Evolutionary conservation across 441 rosid species (phyloP).

Genomic region (Euphorbia celastroides): DNA sequence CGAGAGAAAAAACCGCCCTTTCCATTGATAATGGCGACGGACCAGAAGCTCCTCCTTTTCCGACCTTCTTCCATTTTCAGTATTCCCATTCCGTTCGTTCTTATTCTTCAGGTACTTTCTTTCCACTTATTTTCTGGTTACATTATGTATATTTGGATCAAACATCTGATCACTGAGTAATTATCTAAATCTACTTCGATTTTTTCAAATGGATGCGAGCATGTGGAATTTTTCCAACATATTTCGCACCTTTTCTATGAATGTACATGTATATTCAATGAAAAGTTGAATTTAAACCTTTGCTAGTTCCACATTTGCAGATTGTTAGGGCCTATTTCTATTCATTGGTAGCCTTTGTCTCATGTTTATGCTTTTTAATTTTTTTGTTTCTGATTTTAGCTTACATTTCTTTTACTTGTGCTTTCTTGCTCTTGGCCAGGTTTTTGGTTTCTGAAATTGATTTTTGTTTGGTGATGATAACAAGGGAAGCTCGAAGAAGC

Average conservation of each 20-base stretch:
- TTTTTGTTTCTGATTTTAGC: constrained; percentile 6
- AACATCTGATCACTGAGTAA: constrained; percentile 8
- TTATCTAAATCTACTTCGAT: constrained; percentile 1
- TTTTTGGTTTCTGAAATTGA: constrained; percentile 16
- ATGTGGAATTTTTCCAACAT: neutral
- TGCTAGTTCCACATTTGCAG: neutral
- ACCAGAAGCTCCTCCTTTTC: constrained; percentile 17
- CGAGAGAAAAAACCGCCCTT: constrained; percentile 15
- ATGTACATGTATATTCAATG: neutral
- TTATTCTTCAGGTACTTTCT: constrained; percentile 15
- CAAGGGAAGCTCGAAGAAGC: constrained; percentile 17
- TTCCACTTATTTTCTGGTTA: neutral
- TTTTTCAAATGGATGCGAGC: neutral
- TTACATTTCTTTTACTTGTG: neutral
- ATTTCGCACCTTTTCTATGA: neutral
- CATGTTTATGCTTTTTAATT: neutral
- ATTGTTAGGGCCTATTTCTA: neutral
- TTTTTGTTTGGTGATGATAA: constrained; percentile 17
- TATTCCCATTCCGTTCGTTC: constrained; percentile 10
- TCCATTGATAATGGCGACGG: constrained; percentile 20
- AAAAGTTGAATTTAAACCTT: neutral
- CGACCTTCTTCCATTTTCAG: constrained; percentile 7
- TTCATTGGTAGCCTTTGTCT: neutral
- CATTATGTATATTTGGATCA: constrained; percentile 4
- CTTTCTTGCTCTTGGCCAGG: constrained; percentile 15